Base-by-base conservation (phyloP, 208 protist species). In the Acanthamoeba pearcei region DNA sequence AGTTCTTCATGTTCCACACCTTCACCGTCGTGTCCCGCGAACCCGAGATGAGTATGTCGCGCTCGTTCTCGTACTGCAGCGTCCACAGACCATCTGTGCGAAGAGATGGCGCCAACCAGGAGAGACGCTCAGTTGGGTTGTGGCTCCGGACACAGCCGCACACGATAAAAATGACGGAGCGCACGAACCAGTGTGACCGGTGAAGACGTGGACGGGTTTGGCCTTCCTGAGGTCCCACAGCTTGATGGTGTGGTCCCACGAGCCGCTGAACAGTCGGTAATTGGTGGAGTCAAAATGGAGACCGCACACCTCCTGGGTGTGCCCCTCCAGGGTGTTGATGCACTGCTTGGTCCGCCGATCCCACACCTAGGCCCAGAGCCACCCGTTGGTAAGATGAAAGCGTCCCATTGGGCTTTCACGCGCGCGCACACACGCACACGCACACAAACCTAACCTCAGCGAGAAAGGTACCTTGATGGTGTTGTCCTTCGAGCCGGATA, bases 1-100 rank as follows among this genome's bases (percentile, higher is more conserved):
- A 76, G 53, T 6, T 74, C 42, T 85, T 82, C 70, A 95, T 68
- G 85, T 95, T 89, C 93, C 93, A 95, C 93, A 95, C 76, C 49
- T 85, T 95, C 62, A 95, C 46, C 6, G 93, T 95, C 10, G 57
- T 55, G 70, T 95, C 93, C 3, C 70, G 76, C 12, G 74, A 89
- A 3, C 93, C 93, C 8, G 91, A 94, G 32, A 80, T 57, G 35
- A 94, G 60, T 9, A 85, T 94, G 46, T 94, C 35, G 38, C 64
- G 85, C 29, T 76, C 85, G 46, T 91, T 70, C n/a, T 86, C 78
- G 78, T 86, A 86, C 51, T 86, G 78, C n/a, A 86, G 51, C 42
- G 78, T 86, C 78, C 78, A 86, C n/a, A 86, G 49, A 49, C 78
- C 78, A 38, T 86, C 78, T 86, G 51, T 72, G 38, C 38, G 38